Percentiles rank a stretch among this genome's conserved stretches.
Evolutionary conservation across 2,329 filamentous ascomycete species (phyloP).

Genomic region (Hyphodiscus sp.): DNA sequence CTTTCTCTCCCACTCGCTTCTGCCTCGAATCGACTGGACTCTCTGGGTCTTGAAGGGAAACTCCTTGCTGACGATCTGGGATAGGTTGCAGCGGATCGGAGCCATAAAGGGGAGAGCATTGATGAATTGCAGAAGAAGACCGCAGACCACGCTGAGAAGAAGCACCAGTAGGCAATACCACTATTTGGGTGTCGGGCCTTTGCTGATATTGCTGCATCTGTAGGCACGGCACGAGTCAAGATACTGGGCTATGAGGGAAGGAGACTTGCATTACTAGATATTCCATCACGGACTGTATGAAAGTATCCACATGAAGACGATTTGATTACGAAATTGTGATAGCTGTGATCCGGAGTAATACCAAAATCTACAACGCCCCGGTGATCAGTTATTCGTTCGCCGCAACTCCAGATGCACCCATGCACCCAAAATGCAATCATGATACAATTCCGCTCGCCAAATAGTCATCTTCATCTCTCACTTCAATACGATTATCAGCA

Average conservation of each 20-base stretch:
- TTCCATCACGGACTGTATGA: background rate
- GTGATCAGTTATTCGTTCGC: background rate
- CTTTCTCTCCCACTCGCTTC: background rate
- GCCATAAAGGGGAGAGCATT: conserved; percentile 26
- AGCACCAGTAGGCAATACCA: conserved; percentile 24
- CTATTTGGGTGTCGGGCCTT: background rate
- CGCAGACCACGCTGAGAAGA: conserved; percentile 18
- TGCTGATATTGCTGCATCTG: conserved; percentile 1
- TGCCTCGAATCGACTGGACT: no score
- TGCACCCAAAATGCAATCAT: background rate
- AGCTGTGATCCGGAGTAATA: background rate
- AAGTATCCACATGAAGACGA: background rate
- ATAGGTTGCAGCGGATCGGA: conserved; percentile 23
- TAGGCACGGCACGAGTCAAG: conserved; percentile 26
- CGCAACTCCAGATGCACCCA: background rate
- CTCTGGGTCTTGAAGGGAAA: background rate
- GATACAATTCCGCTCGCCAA: background rate
- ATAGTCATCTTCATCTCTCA: conserved; percentile 27
- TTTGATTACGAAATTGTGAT: background rate
- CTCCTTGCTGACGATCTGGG: background rate
- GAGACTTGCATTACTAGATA: background rate
- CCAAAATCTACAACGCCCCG: background rate
- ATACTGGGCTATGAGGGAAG: conserved; percentile 13
- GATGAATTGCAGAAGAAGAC: conserved; percentile 58
- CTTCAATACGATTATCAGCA: conserved; percentile 62